Conservation (phyloP, 176 grass and related monocot genomes). For the Pontederia paniculata region DNA sequence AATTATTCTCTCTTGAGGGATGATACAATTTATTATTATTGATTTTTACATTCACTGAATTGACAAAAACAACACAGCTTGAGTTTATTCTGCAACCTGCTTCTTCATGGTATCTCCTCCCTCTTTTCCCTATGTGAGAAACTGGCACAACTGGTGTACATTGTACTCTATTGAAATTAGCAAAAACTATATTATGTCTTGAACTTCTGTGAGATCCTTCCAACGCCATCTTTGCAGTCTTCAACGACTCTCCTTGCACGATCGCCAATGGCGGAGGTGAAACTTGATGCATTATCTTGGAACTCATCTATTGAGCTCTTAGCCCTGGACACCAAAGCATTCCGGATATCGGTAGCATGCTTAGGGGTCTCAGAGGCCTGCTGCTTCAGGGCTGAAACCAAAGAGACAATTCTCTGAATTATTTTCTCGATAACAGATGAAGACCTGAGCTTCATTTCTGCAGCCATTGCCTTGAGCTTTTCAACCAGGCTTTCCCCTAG, state of each 20-base stretch:
- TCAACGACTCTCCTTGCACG: slow-evolving; percentile 40
- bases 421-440: slow-evolving; percentile 35
- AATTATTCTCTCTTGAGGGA: too few species aligned
- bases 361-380: slow-evolving; percentile 21
- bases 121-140: too few species aligned
- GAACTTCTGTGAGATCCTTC: slow-evolving; percentile 65
- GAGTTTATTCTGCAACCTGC: too few species aligned
- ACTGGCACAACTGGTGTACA: too few species aligned
- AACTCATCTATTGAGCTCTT: slow-evolving; percentile 30
- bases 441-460: slow-evolving; percentile 41
- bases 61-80: too few species aligned
- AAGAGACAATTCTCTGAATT: slow-evolving; percentile 46
- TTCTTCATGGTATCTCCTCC: too few species aligned
- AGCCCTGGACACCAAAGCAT: slow-evolving; percentile 24
- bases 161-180: too few species aligned
- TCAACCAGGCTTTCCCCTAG: slow-evolving; percentile 36
- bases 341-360: slow-evolving; percentile 15
- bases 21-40: too few species aligned
- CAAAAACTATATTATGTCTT: slow-evolving; percentile 20
- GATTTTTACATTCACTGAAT: too few species aligned
- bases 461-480: slow-evolving; percentile 44
- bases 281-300: slow-evolving; percentile 5
- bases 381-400: slow-evolving; percentile 54
- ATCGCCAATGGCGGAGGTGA: slow-evolving; percentile 18
- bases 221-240: slow-evolving; percentile 66